Percentiles rank a stretch among this genome's conserved stretches.
Conservation (phyloP, 1,284 basidiomycete species). For the Ganoderma lingzhi region DNA sequence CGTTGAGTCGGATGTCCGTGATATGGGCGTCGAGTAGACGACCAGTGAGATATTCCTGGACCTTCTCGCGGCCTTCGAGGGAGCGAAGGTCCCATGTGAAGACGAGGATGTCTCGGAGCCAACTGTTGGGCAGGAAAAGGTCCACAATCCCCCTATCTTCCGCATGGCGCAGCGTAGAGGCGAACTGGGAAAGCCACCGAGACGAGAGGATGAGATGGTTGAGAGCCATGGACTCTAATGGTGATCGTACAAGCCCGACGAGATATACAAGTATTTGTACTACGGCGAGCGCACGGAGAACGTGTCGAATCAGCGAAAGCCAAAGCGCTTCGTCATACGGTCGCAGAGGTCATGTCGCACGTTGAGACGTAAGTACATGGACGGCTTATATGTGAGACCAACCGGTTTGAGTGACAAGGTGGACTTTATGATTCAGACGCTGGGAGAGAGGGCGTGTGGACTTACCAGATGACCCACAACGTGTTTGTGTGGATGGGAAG, state of each 20-base stretch:
- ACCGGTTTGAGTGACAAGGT: neutral
- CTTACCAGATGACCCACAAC: neutral
- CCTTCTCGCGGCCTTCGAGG: conserved; percentile 50
- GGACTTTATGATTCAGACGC: neutral
- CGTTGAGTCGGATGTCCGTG: conserved; percentile 42
- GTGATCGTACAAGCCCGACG: neutral
- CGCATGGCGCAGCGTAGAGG: conserved; percentile 42
- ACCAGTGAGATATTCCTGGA: conserved; percentile 52
- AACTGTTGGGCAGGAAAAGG: conserved; percentile 53
- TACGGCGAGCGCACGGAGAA: neutral
- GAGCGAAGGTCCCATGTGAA: conserved; percentile 72
- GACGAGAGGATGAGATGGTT: conserved; percentile 40
- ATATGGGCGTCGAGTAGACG: conserved; percentile 37
- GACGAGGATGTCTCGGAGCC: conserved; percentile 65
- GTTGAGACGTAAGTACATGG: neutral
- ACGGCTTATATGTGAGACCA: neutral
- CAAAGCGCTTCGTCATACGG: too few relatives aligned
- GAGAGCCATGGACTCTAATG: conserved; percentile 10
- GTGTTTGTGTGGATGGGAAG: neutral
- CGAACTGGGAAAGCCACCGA: conserved; percentile 56
- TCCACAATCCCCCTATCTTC: conserved; percentile 45
- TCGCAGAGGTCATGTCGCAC: neutral
- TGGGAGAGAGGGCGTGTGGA: neutral
- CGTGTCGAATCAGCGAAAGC: too few relatives aligned
- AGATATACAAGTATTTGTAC: neutral